Base-by-base conservation (phyloP, 805 yeast species). In the Kuraishia floccosa region DNA sequence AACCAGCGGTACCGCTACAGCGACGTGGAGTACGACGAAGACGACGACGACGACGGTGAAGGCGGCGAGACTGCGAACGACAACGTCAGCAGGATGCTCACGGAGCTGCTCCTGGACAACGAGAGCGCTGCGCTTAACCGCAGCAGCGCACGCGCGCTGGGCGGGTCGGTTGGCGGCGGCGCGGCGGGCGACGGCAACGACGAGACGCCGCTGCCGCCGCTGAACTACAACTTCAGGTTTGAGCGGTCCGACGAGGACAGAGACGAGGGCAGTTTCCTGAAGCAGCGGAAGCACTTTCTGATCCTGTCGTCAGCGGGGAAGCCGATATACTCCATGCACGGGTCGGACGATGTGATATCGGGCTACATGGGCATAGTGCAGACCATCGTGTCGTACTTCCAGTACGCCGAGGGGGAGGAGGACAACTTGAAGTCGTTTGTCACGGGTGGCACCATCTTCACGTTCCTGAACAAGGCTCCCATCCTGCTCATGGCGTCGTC, bases 261-360 rank as follows among this genome's bases (percentile, higher is more conserved):
- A n/a, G 26, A 27, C 17, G 26, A 36, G 9, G 35, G 34, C 11
- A 21, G 17, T 18, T 64, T 65, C 36, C 50, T 60, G 24, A 27
- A 39, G 3, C 48, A 51, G 17, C 54, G 53, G 27, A 85, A 84
- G 49, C 93, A 85, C 36, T 82, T 79, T 45, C 79, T 83, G 41
- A 70, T 86, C 3, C 58, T 86, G 7, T 81, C 94, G 0, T 58
- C 76, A 2, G 94, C 96, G 1, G 96, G 96, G 0, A 86, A 86
- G 48, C 94, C 94, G 2, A 77, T 86, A 5, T 86, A 79, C 51
- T 72, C 93, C 2, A 60, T 77, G 63, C 72, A 76, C 47, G 93
- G 91, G 2, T 58, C 72, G 2, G 87, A 82, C 32, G 76, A 73
- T 23, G 52, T 73, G 11, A 60, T 79, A 2, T 55, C 81, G 27